Percentiles rank a stretch among this genome's conserved stretches.
Conservation (phyloP, 2,329 filamentous ascomycete species). For the Apiospora marii region DNA sequence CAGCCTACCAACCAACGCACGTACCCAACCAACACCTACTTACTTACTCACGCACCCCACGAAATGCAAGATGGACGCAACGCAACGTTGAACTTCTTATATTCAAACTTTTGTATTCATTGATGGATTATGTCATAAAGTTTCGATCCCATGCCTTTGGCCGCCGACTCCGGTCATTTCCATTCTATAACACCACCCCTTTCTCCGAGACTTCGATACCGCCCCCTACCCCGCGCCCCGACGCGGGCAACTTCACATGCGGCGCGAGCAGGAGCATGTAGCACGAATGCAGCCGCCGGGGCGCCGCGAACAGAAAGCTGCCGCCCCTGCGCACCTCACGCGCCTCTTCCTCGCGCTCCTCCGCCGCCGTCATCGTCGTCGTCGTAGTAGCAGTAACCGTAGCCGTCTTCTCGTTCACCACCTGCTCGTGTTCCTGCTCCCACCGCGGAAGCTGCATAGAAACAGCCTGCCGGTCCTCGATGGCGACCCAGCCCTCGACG, state of each 20-base stretch:
- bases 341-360: background rate
- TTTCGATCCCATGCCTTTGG: background rate
- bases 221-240: background rate
- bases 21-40: background rate
- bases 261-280: slow-evolving; percentile 28
- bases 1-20: background rate
- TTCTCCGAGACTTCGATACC: slow-evolving; percentile 1
- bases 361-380: background rate
- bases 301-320: slow-evolving; percentile 28
- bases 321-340: background rate
- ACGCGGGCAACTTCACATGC: slow-evolving; percentile 22
- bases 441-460: slow-evolving; percentile 3
- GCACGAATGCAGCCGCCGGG: slow-evolving; percentile 26
- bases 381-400: background rate
- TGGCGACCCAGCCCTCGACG: slow-evolving; percentile 30
- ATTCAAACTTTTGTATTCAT: background rate
- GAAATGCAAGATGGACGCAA: background rate
- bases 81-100: background rate
- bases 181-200: background rate
- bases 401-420: background rate
- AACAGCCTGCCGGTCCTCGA: slow-evolving; percentile 23
- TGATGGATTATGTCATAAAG: background rate
- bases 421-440: slow-evolving; percentile 5
- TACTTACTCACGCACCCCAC: background rate
- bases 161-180: background rate